Conservation (phyloP, 2,329 filamentous ascomycete genomes). For the Fonsecaea pedrosoi region DNA sequence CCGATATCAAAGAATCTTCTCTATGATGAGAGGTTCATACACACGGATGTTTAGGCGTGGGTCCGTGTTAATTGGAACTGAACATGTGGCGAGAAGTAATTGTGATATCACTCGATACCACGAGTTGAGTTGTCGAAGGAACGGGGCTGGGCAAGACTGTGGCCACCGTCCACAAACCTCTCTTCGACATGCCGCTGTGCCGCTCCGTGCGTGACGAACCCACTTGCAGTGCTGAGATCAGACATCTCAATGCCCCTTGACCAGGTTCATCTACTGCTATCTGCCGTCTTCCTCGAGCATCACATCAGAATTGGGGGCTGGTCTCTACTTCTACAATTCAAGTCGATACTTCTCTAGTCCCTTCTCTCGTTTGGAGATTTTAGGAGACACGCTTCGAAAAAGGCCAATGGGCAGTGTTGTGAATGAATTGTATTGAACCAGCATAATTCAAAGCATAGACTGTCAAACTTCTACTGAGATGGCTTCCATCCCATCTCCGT, state of each 20-base stretch:
- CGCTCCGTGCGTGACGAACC: background rate
- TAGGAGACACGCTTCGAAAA: background rate
- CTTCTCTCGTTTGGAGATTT: background rate
- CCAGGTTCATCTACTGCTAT: background rate
- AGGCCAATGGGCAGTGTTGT: background rate
- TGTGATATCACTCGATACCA: too few species aligned
- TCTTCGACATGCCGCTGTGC: background rate
- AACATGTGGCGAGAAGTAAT: too few species aligned
- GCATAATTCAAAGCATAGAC: background rate
- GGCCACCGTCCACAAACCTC: background rate
- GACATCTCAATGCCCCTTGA: background rate
- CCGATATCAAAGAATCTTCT: too few species aligned
- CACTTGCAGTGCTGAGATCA: background rate
- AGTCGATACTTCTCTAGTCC: background rate
- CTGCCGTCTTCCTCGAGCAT: background rate
- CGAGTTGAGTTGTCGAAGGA: background rate
- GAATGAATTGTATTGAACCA: background rate
- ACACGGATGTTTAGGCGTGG: too few species aligned
- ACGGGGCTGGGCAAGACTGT: background rate
- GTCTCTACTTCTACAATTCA: background rate
- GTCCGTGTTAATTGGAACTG: too few species aligned
- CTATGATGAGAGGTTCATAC: too few species aligned
- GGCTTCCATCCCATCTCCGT: constrained; percentile 6
- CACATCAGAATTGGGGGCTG: background rate
- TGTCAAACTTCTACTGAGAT: background rate